These are phyloP conservation scores for Metschnikowia chrysomelidarum DNA, from an alignment of 805 yeast genomes.

Conservation along the genomic window DNA sequence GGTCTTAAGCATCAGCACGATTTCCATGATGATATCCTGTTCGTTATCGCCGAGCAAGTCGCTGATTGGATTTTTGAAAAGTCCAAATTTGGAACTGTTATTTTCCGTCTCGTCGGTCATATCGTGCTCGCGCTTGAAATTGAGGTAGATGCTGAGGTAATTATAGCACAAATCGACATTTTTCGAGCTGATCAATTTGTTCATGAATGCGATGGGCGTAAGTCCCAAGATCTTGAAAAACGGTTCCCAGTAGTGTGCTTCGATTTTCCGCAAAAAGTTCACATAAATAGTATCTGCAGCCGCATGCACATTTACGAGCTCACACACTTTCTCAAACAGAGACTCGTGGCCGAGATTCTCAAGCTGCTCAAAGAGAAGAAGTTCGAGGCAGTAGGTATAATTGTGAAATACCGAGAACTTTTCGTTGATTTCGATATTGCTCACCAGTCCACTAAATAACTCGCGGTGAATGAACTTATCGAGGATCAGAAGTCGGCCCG, in stretches of 20 bases:
- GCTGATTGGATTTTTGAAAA: conserved; percentile 1
- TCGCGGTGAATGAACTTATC: conserved; percentile 49
- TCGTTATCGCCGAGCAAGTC: conserved; percentile 28
- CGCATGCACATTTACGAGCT: conserved; percentile 19
- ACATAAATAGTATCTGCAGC: conserved; percentile 38
- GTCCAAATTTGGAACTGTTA: not conserved
- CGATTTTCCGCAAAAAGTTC: conserved; percentile 59
- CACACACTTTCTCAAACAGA: conserved; percentile 15
- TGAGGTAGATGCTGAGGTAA: conserved; percentile 50
- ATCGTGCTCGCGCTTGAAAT: conserved; percentile 40
- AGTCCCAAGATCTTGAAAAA: conserved; percentile 42
- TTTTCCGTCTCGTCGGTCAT: conserved; percentile 5
- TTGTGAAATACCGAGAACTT: conserved; percentile 42
- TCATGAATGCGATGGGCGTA: conserved; percentile 47
- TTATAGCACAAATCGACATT: conserved; percentile 51
- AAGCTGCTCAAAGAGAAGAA: conserved; percentile 44
- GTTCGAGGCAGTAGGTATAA: conserved; percentile 49
- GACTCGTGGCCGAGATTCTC: conserved; percentile 17
- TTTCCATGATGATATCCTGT: conserved; percentile 39
- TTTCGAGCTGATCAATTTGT: conserved; percentile 36
- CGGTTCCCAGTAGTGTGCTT: conserved; percentile 51
- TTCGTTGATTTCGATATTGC: conserved; percentile 27
- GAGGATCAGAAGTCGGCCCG: conserved; percentile 43
- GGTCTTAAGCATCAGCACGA: conserved; percentile 41
- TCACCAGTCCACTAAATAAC: conserved; percentile 21